Evolutionary conservation across 2,329 filamentous ascomycete genomes (phyloP).

Genomic region (Ophiostoma triangulosporum): DNA sequence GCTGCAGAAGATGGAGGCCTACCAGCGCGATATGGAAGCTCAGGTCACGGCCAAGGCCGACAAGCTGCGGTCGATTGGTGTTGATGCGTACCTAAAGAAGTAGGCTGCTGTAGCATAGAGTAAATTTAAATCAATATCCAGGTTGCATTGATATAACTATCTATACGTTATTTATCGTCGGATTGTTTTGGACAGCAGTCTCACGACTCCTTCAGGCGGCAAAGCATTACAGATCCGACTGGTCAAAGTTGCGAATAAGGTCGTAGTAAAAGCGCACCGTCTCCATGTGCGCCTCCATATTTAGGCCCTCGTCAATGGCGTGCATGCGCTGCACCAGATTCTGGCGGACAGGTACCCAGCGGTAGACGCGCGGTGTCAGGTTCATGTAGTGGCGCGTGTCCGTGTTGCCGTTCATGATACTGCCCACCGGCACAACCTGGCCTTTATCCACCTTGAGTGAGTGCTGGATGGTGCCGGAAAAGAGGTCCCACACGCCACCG

Average conservation of each 20-base stretch:
- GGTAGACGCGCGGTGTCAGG: slow-evolving; percentile 33
- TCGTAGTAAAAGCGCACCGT: slow-evolving; percentile 25
- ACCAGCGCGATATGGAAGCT: slow-evolving; percentile 44
- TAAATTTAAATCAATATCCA: not conserved
- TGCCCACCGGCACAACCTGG: slow-evolving; percentile 36
- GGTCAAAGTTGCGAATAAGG: slow-evolving; percentile 29
- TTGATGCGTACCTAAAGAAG: slow-evolving; percentile 21
- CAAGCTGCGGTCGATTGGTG: slow-evolving; percentile 39
- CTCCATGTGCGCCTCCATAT: slow-evolving; percentile 23
- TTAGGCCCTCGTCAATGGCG: slow-evolving; percentile 27
- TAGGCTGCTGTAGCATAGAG: not conserved
- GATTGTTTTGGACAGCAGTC: too few species aligned
- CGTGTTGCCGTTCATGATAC: slow-evolving; percentile 37
- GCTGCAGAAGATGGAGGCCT: slow-evolving; percentile 40
- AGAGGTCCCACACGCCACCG: slow-evolving; percentile 18
- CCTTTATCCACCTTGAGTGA: slow-evolving; percentile 14
- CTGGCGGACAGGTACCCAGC: slow-evolving; percentile 29
- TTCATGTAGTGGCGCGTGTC: slow-evolving; percentile 31
- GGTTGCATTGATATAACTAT: not conserved
- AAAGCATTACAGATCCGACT: slow-evolving; percentile 11
- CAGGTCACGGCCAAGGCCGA: slow-evolving; percentile 51
- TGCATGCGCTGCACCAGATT: slow-evolving; percentile 22
- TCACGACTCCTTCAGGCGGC: too few species aligned
- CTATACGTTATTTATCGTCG: not conserved
- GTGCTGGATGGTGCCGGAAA: slow-evolving; percentile 19